Conservation (phyloP, 441 rosid species). For the Populus hybrid region DNA sequence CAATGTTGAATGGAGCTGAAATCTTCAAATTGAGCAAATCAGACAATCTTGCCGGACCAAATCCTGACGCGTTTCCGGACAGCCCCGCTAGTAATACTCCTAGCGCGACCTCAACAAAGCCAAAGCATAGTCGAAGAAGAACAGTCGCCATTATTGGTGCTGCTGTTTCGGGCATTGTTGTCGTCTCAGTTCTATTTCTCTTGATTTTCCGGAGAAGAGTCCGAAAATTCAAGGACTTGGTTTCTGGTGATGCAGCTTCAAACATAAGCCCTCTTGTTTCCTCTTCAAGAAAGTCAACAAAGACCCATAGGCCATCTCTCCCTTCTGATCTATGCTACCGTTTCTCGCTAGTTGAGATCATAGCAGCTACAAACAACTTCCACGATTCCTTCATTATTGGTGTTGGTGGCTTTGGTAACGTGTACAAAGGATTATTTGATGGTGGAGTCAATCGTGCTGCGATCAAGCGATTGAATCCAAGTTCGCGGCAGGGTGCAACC, state of each 20-base stretch:
- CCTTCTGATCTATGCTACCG: slow-evolving; percentile 45
- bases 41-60: slow-evolving; percentile 31
- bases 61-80: slow-evolving; percentile 12
- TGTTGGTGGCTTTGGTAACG: slow-evolving; percentile 60
- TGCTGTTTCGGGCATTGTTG: neutral
- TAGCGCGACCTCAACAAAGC: neutral
- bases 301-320: slow-evolving; percentile 24
- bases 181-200: too few species aligned
- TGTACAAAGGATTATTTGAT: too few species aligned
- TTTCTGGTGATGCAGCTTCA: neutral
- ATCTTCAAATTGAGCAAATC: slow-evolving; percentile 30
- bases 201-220: too few species aligned
- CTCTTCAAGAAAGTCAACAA: slow-evolving; percentile 16
- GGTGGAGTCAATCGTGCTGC: slow-evolving; percentile 42
- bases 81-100: neutral
- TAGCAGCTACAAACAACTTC: slow-evolving; percentile 45
- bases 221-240: slow-evolving; percentile 6
- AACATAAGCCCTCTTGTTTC: neutral
- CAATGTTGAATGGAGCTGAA: slow-evolving; percentile 49
- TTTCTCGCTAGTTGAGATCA: slow-evolving; percentile 48
- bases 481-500: slow-evolving; percentile 36
- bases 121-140: neutral
- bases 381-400: slow-evolving; percentile 41
- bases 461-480: slow-evolving; percentile 40
- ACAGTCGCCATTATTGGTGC: neutral